Evolutionary conservation across 2,329 filamentous ascomycete genomes (phyloP), one percentile per base, ranked within the genome.

Genomic region (Phialocephala sp.): DNA sequence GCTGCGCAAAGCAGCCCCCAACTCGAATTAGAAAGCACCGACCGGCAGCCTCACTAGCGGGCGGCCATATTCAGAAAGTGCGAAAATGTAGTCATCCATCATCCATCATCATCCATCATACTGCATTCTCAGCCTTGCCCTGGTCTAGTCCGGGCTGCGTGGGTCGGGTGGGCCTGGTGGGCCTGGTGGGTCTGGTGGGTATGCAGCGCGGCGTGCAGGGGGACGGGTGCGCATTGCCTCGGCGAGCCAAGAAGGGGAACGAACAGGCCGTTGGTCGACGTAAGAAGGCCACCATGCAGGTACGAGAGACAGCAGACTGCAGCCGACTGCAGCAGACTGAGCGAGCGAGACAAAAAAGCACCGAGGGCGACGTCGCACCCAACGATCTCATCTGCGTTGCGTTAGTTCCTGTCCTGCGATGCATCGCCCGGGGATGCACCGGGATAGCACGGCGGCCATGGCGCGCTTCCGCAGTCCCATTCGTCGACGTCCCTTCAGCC

Each of bases 1-100:
- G 45, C 45, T 50, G 45, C 45, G 45, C 45, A 50, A 50, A 20
- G 45, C 22, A 50, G 45, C 45, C 45, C 45, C 45, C 45, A 50
- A 15, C 45, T 50, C 45, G 20, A 50, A 50, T 50, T 50, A 50
- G 45, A 15, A 50, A 50, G 45, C 22, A 22, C n/a, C n/a, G n/a
- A 6, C 20, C 45, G n/a, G 27, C 27, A 32, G 6, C 27, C 27
- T 3, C 3, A 32, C 27, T 32, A 32, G 27, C 6, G 27, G 27
- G 3, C 27, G 27, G 27, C 27, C 27, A 32, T 6, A 22, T 11
- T 22, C 14, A 47, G 3, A 47, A 47, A 22, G 8, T 50, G n/a
- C n/a, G 27, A 32, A 32, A 22, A 22, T 50, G 45, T 43, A 27
- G 45, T 50, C 22, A 27, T 50, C 20, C 45, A 50, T 32, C 27